phyloP scores from a whole-genome alignment of 2,329 filamentous ascomycete genomes.

The Hypoxylon sp. region DNA sequence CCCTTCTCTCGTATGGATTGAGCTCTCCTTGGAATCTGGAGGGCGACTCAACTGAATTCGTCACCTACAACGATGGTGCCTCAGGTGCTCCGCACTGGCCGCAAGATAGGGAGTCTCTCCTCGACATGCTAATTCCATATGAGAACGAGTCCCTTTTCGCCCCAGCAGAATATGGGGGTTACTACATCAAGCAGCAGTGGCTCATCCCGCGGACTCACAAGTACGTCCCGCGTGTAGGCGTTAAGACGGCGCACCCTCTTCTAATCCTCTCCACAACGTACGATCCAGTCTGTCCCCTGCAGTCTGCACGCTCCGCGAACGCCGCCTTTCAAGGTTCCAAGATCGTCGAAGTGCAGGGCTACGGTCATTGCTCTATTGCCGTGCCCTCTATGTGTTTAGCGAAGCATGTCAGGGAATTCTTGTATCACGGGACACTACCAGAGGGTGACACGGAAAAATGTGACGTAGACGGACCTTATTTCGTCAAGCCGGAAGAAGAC shows the following conservation, averaged over 20 bases:
- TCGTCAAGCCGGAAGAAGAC: slow-evolving; percentile 52
- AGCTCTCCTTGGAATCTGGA: slow-evolving; percentile 38
- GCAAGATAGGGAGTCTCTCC: slow-evolving; percentile 51
- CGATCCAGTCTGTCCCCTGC: slow-evolving; percentile 69
- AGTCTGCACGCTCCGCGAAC: slow-evolving; percentile 57
- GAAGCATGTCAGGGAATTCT: slow-evolving; percentile 56
- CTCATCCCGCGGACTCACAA: slow-evolving; percentile 50
- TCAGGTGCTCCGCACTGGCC: slow-evolving; percentile 55
- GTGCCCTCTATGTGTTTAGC: slow-evolving; percentile 57
- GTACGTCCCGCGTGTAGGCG: slow-evolving; percentile 50
- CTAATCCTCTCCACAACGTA: slow-evolving; percentile 69
- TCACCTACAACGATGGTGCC: slow-evolving; percentile 53
- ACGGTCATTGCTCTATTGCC: slow-evolving; percentile 60
- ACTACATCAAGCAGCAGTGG: slow-evolving; percentile 55
- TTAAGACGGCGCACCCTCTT: slow-evolving; percentile 65
- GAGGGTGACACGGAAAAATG: slow-evolving; percentile 56
- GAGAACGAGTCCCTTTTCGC: slow-evolving; percentile 55
- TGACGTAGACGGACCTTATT: slow-evolving; percentile 59
- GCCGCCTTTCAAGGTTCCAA: slow-evolving; percentile 56
- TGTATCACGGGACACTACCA: slow-evolving; percentile 58
- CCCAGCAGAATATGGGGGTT: slow-evolving; percentile 46
- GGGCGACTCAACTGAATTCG: slow-evolving; percentile 52
- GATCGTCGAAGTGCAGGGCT: slow-evolving; percentile 60
- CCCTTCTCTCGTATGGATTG: slow-evolving; percentile 55
- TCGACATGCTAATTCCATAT: slow-evolving; percentile 55